Evolutionary conservation across 129 eudicot genomes (phyloP), one percentile per base, ranked within the genome.

Genomic region (Tagetes patula): DNA sequence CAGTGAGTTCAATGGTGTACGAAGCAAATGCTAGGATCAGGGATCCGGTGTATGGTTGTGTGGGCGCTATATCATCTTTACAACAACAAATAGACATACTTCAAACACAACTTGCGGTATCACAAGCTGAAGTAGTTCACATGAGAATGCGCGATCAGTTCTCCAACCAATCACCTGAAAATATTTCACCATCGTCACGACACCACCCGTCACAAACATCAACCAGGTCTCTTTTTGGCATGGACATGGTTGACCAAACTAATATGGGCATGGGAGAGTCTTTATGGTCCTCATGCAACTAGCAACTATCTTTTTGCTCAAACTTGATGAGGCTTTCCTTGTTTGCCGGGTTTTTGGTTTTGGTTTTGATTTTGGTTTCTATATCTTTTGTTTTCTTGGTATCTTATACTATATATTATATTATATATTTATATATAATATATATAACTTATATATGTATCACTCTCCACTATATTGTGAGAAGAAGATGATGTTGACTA

Each of bases 1-100:
- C 96, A 2, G 94, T 90, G 62, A 87, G 94, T 63, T 90, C 96
- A 33, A 87, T 90, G 96, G 96, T 90, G 40, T 90, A 90, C 41
- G 96, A 90, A 54, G 96, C 96, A 8, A 90, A 90, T 33, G 96
- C 96, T 20, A 75, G 96, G 67, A 87, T 90, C 45, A 79, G 96
- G 61, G 96, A 90, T 80, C 96, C 96, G 0, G 89, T 90, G 1
- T 90, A 90, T 1, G 96, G 96, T 37, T 90, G 96, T 72, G 96
- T 90, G 48, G 96, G 96, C 0, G 94, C 96, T 0, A 90, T 90
- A 80, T 90, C 96, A 13, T 87, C 96, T 3, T 50, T 90, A 55
- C 96, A 87, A 62, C 96, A 87, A 39, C 96, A 90, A 72, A 85
- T 90, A 11, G 94, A 90, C 52, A 70, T 73, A 5, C 94, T 90